Evolutionary conservation across 1,284 basidiomycete genomes (phyloP), one percentile per base, ranked within the genome.

Genomic region (Porodaedalea pini): DNA sequence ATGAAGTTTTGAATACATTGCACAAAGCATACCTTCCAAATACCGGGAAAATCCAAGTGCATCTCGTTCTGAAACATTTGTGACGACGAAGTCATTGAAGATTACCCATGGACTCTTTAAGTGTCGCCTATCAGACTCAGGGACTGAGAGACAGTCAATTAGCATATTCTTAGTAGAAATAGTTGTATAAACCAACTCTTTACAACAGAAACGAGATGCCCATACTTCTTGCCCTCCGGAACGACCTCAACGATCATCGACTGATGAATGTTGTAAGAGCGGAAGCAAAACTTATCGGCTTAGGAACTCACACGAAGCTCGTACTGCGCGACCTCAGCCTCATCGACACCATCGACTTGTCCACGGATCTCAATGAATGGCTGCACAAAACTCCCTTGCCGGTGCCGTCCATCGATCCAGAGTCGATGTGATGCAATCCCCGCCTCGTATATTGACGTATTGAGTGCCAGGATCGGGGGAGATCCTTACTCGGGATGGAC

Each of bases 41-140:
- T 78, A n/a, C 81, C 86, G 3, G 89, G 82, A 68, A n/a, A 98
- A 95, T 64, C 88, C 85, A 54, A 98, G 73, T 0, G 92, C 96
- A 63, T 98, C 95, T 27, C 83, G 80, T 69, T 95, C 90, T 0
- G 85, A 75, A 25, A 98, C 83, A 54, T 90, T 90, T 45, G 81
- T 80, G 4, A 99, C 97, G 2, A 90, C 79, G 68, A 99, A 99
- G 69, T 99, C 96, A 68, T 99, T 99, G 82, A 99, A 99, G 58
- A 99, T 73, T 67, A 90, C 88, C 96, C 96, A 99, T 1, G 85
- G 82, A 47, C 83, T 84, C 11, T 69, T 68, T 1, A 71, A 63
- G 51, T 75, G 71, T 1, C 65, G 65, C 2, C 72, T 72, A 60
- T 87, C 81, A 1, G 82, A 82, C 51, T 86, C 82, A 0, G 89